phyloP scores from a whole-genome alignment of 2,329 filamentous ascomycete genomes.

The Xylaria sp. region DNA sequence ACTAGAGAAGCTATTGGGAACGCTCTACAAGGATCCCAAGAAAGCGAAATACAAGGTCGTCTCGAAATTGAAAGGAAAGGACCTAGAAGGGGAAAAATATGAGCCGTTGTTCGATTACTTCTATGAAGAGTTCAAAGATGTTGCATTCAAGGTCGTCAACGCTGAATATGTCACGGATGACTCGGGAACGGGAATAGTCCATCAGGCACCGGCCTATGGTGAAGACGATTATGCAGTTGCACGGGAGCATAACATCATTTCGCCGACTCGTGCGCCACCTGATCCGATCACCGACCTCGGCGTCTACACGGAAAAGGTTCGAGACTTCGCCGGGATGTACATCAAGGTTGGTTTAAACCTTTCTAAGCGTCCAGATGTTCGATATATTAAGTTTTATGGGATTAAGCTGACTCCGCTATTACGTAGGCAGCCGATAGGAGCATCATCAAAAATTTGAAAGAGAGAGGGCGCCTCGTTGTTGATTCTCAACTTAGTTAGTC shows the following conservation, averaged over 20 bases:
- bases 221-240: conserved; percentile 94
- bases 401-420: too few species aligned
- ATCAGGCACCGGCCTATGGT: conserved; percentile 92
- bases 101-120: conserved; percentile 90
- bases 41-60: conserved; percentile 91
- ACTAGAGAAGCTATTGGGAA: conserved; percentile 78
- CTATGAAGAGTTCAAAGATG: conserved; percentile 84
- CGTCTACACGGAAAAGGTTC: conserved; percentile 76
- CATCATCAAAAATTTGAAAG: conserved; percentile 89
- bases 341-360: too few species aligned
- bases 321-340: conserved; percentile 83
- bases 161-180: conserved; percentile 87
- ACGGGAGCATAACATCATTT: conserved; percentile 77
- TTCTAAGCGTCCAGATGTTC: too few species aligned
- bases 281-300: conserved; percentile 89
- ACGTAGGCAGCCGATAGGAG: conserved; percentile 89
- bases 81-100: conserved; percentile 89
- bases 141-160: conserved; percentile 81
- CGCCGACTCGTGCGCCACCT: conserved; percentile 76
- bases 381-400: too few species aligned
- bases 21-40: conserved; percentile 92
- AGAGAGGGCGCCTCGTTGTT: conserved; percentile 75
- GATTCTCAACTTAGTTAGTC: conserved; percentile 91
- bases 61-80: conserved; percentile 78
- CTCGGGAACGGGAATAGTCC: conserved; percentile 91